Base-by-base conservation (phyloP, 306 rosid genomes). In the Quercus dentata region DNA sequence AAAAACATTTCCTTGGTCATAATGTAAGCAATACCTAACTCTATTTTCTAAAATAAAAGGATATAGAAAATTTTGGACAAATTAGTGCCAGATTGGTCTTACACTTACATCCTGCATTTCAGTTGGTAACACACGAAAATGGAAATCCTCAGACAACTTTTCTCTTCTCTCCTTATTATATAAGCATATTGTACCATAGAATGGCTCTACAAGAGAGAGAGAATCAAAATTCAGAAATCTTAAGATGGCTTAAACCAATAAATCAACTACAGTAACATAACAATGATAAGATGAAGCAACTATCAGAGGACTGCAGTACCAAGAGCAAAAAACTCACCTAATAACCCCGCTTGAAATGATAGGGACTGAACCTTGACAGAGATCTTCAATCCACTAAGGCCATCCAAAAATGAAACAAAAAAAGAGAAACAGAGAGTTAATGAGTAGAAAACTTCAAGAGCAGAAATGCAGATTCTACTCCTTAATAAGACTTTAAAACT, bases 81-180 rank as follows among this genome's bases (percentile, higher is more conserved):
- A 71, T 55, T 64, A 19, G 18, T 12, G 58, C 30, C 0, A 80
- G 20, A 51, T 49, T 12, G 6, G 25, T 38, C 44, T 35, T 35
- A 62, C 23, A 74, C 99, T 91, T 88, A 95, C 99, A 85, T 90
- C 91, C 87, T 80, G 96, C 71, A 77, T 78, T 89, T 93, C 98
- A 57, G 92, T 83, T 17, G 97, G 94, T 79, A 67, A 76, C 80
- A 93, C 77, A 64, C 75, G 93, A 83, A 93, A 95, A 91, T 89
- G 83, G 80, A 87, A 95, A 84, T 95, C 99, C 85, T 95, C 99
- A 17, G 99, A 95, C 81, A 95, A 83, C 75, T 95, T 95, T 82
- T 95, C 99, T 85, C 97, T 89, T 83, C 97, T 89, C 88, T 95
- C 99, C 87, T 90, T 91, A 86, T 95, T 95, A 88, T 93, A 95